A percentile compares a stretch with the other conserved stretches of the same genome.
phyloP scores from a whole-genome alignment of 1,284 basidiomycete species.

The Chalciporus sp. region DNA sequence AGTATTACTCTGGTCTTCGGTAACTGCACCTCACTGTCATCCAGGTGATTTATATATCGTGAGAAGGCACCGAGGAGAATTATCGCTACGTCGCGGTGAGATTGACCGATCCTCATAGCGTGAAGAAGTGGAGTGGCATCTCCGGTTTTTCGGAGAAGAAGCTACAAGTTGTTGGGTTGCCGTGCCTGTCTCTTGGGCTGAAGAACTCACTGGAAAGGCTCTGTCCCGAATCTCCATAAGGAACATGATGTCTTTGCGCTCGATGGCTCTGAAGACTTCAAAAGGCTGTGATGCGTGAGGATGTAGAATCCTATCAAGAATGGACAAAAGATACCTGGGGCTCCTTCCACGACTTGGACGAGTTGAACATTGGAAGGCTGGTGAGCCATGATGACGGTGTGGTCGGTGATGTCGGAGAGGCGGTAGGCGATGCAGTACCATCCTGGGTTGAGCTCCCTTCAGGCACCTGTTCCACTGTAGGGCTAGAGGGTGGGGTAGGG shows the following conservation, averaged over 20 bases:
- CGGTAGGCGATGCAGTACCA: constrained; percentile 31
- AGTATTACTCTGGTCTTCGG: constrained; percentile 65
- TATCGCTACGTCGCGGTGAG: constrained; percentile 75
- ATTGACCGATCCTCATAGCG: constrained; percentile 76
- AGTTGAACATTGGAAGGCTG: constrained; percentile 16
- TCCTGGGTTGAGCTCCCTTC: constrained; percentile 21
- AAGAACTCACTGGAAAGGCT: constrained; percentile 64
- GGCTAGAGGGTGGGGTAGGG: constrained; percentile 37
- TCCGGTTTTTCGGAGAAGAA: constrained; percentile 72
- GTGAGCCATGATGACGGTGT: constrained; percentile 28
- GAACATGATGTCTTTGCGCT: constrained; percentile 71
- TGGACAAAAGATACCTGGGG: constrained; percentile 52
- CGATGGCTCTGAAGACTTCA: constrained; percentile 74
- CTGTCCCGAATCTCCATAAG: constrained; percentile 79
- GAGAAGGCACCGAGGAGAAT: constrained; percentile 79
- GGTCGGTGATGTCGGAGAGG: constrained; percentile 35
- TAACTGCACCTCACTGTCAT: constrained; percentile 67
- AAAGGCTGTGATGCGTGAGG: constrained; percentile 52
- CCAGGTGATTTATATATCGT: constrained; percentile 76
- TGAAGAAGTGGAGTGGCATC: constrained; percentile 78
- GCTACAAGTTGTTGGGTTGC: constrained; percentile 41
- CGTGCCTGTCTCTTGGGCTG: neutral
- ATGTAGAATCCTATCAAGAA: neutral
- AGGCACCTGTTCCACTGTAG: constrained; percentile 12
- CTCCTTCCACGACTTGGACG: constrained; percentile 49